These are phyloP conservation scores for Thymus quinquecostatus DNA, from an alignment of 257 asterid species.

Conservation along the genomic window DNA sequence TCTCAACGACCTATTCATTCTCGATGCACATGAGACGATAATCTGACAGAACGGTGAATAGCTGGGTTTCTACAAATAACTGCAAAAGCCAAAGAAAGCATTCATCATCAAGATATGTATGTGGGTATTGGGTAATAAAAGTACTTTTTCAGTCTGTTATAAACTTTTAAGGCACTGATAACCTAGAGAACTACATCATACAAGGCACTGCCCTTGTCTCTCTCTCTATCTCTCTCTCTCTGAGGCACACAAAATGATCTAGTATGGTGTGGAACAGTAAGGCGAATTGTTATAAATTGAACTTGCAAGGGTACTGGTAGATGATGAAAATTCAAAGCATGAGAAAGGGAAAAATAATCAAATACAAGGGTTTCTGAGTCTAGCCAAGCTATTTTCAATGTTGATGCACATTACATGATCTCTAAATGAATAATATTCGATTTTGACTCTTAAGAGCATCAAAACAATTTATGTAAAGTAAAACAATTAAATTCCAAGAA, in stretches of 20 bases:
- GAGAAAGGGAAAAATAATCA: neutral
- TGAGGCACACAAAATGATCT: too few species aligned
- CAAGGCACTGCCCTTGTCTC: neutral
- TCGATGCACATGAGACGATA: conserved; percentile 65
- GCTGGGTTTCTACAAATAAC: conserved; percentile 85
- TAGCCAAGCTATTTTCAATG: neutral
- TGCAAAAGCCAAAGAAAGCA: conserved; percentile 44
- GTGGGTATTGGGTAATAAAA: neutral
- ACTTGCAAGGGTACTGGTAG: neutral
- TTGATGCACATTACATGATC: neutral
- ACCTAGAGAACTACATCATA: neutral
- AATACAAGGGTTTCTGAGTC: neutral
- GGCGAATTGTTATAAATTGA: too few species aligned
- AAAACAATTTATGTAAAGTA: too few species aligned
- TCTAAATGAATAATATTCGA: neutral
- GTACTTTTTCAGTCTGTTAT: neutral
- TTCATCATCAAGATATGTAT: conserved; percentile 4
- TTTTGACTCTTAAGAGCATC: too few species aligned
- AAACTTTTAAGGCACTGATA: neutral
- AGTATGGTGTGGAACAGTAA: too few species aligned
- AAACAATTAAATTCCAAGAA: too few species aligned
- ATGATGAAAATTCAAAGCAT: neutral
- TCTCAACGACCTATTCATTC: conserved; percentile 38
- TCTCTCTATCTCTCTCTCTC: neutral
- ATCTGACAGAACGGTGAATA: conserved; percentile 74